Percentiles rank a stretch among this genome's conserved stretches.
Evolutionary conservation across 2,329 filamentous ascomycete species (phyloP).

Genomic region (Periconia sp.): DNA sequence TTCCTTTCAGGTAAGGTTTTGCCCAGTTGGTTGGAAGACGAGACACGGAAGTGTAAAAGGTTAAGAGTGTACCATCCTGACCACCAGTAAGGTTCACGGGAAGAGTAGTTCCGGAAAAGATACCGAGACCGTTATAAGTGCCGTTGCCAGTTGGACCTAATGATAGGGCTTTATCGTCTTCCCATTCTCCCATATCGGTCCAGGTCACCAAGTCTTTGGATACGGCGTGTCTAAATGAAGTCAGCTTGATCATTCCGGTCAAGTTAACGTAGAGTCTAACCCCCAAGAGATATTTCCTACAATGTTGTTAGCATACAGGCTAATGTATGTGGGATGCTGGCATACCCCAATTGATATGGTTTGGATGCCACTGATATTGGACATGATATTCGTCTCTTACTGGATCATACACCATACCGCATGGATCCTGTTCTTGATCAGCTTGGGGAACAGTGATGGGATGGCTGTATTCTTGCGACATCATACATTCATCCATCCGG

Average conservation of each 20-base stretch:
- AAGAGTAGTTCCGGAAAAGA: conserved; percentile 56
- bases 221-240: conserved; percentile 53
- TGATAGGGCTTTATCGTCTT: conserved; percentile 43
- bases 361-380: conserved; percentile 56
- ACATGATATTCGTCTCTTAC: conserved; percentile 53
- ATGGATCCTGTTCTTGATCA: conserved; percentile 45
- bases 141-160: conserved; percentile 45
- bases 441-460: not conserved
- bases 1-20: conserved; percentile 47
- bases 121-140: conserved; percentile 54
- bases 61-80: conserved; percentile 48
- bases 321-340: not conserved
- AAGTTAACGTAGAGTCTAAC: conserved; percentile 7
- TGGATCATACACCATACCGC: conserved; percentile 54
- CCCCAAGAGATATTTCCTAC: conserved; percentile 46
- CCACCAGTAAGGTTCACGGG: conserved; percentile 53
- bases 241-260: conserved; percentile 29
- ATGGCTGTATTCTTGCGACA: not conserved
- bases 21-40: conserved; percentile 50
- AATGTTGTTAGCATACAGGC: conserved; percentile 3
- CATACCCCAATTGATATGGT: conserved; percentile 50
- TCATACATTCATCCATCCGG: conserved; percentile 51
- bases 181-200: conserved; percentile 51
- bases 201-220: conserved; percentile 53
- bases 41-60: conserved; percentile 52